A percentile compares a stretch with the other conserved stretches of the same genome.
Evolutionary conservation across 768 basidiomycete species (phyloP).

Genomic region (Tricholoma saponaceum): DNA sequence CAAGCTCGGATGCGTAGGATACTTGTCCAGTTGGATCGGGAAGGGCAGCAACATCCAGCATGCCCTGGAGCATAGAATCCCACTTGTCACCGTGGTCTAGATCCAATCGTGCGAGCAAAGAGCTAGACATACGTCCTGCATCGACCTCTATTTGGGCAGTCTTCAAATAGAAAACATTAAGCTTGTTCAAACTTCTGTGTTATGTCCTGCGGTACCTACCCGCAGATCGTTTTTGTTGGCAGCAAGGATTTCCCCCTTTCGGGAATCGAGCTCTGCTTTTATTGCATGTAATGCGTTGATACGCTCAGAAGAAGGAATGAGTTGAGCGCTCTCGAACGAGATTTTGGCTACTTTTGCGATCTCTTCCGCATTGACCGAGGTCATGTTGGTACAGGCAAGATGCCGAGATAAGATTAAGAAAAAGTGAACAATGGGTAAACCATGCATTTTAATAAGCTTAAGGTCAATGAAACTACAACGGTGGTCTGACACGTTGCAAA

Average conservation of each 20-base stretch:
- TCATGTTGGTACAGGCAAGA: slow-evolving; percentile 6
- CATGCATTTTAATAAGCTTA: no score
- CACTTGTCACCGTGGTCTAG: slow-evolving; percentile 80
- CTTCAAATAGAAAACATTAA: slow-evolving; percentile 30
- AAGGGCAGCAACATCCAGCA: slow-evolving; percentile 80
- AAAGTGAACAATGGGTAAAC: no score
- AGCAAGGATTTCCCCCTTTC: slow-evolving; percentile 64
- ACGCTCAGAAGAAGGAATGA: slow-evolving; percentile 65
- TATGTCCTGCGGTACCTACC: slow-evolving; percentile 34
- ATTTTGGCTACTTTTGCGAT: slow-evolving; percentile 78
- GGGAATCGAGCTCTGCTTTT: slow-evolving; percentile 55
- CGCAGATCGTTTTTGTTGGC: slow-evolving; percentile 83
- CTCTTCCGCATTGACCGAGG: slow-evolving; percentile 33
- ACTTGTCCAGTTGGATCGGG: slow-evolving; percentile 85
- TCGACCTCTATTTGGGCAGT: slow-evolving; percentile 76
- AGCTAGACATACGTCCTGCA: slow-evolving; percentile 77
- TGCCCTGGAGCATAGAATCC: slow-evolving; percentile 90
- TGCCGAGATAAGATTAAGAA: neutral
- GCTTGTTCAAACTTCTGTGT: neutral
- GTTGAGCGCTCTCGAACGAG: slow-evolving; percentile 86
- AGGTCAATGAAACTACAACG: no score
- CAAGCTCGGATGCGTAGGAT: slow-evolving; percentile 86
- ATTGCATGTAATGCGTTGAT: slow-evolving; percentile 71
- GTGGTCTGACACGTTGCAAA: no score
- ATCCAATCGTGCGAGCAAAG: slow-evolving; percentile 85